Conservation (phyloP, 176 grass and related monocot species). For the Miscanthus lutarioriparius region DNA sequence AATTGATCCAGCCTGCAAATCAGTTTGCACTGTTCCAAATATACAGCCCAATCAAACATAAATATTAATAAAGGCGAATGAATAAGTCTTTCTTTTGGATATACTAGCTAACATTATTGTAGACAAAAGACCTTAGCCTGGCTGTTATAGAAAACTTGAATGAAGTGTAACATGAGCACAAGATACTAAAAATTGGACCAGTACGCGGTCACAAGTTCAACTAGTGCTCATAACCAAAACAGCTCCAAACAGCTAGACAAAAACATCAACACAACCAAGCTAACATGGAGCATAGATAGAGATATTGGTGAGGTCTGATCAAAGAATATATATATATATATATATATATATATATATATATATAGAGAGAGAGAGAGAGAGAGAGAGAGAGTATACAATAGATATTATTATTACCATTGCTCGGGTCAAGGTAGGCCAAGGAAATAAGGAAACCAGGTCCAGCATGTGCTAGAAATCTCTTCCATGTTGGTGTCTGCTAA, state of each 20-base stretch:
- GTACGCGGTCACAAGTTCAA: neutral
- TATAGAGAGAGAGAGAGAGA: neutral
- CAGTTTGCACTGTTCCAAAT: slow-evolving; percentile 67
- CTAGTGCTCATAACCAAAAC: neutral
- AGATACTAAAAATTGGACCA: neutral
- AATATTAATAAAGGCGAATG: neutral
- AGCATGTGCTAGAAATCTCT: slow-evolving; percentile 63
- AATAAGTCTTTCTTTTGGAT: neutral
- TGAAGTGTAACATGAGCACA: neutral
- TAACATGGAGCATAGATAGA: neutral
- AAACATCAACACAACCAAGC: neutral
- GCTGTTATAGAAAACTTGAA: neutral
- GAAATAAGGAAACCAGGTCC: slow-evolving; percentile 86
- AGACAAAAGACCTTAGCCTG: neutral
- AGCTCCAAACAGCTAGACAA: neutral
- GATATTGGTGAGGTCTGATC: neutral
- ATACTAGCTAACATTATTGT: neutral
- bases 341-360: too few relatives aligned
- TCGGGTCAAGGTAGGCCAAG: slow-evolving; percentile 85
- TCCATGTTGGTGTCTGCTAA: slow-evolving; percentile 62
- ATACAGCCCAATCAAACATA: neutral
- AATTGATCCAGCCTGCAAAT: slow-evolving; percentile 74
- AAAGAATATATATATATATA: too few relatives aligned
- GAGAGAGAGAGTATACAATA: neutral
- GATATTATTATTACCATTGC: slow-evolving; percentile 63